Evolutionary conservation across 495 filamentous ascomycete species (phyloP).

Genomic region (Sordaria brevicollis): DNA sequence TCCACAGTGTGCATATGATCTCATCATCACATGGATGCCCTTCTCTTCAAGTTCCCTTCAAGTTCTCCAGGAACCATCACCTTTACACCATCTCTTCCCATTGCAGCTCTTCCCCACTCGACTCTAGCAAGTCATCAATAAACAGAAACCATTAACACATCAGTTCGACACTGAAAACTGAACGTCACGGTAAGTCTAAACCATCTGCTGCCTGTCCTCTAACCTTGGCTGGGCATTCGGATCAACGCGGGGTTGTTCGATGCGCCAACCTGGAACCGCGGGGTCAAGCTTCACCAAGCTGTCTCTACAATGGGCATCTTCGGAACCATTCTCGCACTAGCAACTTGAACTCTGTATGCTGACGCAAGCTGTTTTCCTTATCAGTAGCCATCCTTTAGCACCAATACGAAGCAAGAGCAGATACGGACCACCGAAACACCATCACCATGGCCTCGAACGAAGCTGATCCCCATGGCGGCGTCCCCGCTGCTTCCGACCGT

Average conservation of each 20-base stretch:
- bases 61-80: neutral
- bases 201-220: neutral
- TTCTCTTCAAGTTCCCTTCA: too few relatives aligned
- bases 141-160: neutral
- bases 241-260: neutral
- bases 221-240: neutral
- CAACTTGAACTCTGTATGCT: neutral
- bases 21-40: neutral
- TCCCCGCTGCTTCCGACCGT: slow-evolving; percentile 9
- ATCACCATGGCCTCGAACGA: slow-evolving; percentile 19
- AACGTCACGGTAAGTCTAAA: neutral
- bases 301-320: neutral
- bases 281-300: neutral
- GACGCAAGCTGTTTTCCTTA: neutral
- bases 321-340: neutral
- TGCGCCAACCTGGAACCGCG: neutral
- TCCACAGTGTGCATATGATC: neutral
- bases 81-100: neutral
- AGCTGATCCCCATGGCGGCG: neutral
- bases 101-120: too few relatives aligned
- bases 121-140: neutral
- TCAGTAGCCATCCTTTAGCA: neutral
- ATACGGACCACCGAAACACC: neutral
- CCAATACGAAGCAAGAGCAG: neutral
- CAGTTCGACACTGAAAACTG: too few relatives aligned